Conservation (phyloP, 1,139 yeast species). For the Meyerozyma elateridarum region DNA sequence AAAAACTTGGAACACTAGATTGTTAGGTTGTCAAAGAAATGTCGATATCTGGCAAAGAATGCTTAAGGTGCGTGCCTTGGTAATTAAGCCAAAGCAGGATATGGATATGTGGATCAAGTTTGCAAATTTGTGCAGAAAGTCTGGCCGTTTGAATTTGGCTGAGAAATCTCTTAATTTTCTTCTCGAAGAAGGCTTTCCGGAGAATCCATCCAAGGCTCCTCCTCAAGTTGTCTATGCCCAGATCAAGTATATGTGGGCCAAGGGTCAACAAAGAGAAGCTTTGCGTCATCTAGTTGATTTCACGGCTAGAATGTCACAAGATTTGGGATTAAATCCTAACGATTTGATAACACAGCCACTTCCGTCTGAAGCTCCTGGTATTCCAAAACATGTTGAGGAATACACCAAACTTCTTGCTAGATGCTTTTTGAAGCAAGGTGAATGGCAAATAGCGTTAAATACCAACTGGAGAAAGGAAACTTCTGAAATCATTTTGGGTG, state of each 20-base stretch:
- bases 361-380: constrained; percentile 71
- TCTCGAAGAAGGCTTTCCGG: constrained; percentile 56
- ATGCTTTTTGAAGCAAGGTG: constrained; percentile 95
- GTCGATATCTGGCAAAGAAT: constrained; percentile 98
- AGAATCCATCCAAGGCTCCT: constrained; percentile 73
- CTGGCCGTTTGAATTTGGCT: constrained; percentile 87
- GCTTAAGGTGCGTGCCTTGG: constrained; percentile 88
- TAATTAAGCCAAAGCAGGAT: constrained; percentile 91
- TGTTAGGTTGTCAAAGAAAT: constrained; percentile 90
- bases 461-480: constrained; percentile 79
- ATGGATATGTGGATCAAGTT: constrained; percentile 98
- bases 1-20: constrained; percentile 89
- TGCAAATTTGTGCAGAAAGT: constrained; percentile 91
- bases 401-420: constrained; percentile 87
- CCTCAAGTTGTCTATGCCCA: constrained; percentile 98
- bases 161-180: constrained; percentile 83
- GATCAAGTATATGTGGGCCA: constrained; percentile 94
- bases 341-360: constrained; percentile 86
- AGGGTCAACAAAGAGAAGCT: constrained; percentile 86
- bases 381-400: constrained; percentile 72
- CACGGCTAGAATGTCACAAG: constrained; percentile 86
- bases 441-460: constrained; percentile 88
- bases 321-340: constrained; percentile 72
- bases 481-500: constrained; percentile 76
- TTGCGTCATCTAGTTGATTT: constrained; percentile 81